Conservation (phyloP, 2,329 filamentous ascomycete species). For the Penicillium digitatum region DNA sequence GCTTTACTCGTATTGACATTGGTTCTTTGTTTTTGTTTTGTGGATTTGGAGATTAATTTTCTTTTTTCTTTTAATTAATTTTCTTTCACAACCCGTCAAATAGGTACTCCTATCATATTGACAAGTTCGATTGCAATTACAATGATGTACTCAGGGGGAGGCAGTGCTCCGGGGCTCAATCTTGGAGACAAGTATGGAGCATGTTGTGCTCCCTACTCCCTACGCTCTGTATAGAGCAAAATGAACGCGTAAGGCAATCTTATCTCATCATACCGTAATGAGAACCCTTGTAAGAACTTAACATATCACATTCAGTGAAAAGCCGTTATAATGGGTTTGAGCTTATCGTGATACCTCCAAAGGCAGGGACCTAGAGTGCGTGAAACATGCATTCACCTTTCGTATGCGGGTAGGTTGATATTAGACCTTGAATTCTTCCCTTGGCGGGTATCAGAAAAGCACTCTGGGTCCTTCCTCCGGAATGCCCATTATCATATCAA, state of each 20-base stretch:
- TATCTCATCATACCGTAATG: conserved; percentile 4
- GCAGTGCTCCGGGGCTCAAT: not conserved
- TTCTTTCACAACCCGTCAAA: too few species aligned
- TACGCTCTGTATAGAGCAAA: not conserved
- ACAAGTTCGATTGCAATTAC: not conserved
- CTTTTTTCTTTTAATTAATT: not conserved
- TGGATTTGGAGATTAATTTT: not conserved
- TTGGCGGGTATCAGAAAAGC: conserved; percentile 4
- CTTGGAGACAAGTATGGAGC: not conserved
- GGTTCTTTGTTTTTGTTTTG: not conserved
- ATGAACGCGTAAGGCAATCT: conserved; percentile 7
- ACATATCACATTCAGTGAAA: conserved; percentile 18
- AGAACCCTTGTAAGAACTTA: conserved; percentile 15
- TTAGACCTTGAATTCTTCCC: conserved; percentile 5
- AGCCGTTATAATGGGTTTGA: conserved; percentile 14
- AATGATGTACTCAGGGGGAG: not conserved
- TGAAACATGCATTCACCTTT: not conserved
- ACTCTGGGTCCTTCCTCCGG: conserved; percentile 11
- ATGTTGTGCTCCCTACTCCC: not conserved
- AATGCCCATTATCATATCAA: conserved; percentile 20
- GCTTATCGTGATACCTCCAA: conserved; percentile 16
- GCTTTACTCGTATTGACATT: conserved; percentile 26
- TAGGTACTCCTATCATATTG: not conserved
- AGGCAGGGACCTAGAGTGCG: conserved; percentile 7
- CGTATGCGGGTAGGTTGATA: conserved; percentile 15